Percentiles rank a stretch among this genome's conserved stretches.
These are phyloP conservation scores for Bauhinia variegata DNA, from an alignment of 306 rosid genomes.

Conservation along the genomic window DNA sequence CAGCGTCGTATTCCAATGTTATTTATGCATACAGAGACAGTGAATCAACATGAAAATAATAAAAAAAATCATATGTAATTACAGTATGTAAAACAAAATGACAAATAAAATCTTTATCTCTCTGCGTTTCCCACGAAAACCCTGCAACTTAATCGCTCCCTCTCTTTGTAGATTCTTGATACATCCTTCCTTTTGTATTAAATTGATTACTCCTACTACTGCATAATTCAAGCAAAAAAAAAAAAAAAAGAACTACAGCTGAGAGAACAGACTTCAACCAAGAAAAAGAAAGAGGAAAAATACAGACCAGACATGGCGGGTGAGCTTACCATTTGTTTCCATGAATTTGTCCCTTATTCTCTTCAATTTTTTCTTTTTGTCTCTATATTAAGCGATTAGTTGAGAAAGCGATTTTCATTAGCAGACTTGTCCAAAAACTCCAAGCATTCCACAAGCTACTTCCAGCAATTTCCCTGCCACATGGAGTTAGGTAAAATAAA, in stretches of 20 bases:
- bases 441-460: conserved; percentile 79
- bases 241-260: not conserved
- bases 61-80: conserved; percentile 63
- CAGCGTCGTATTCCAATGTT: conserved; percentile 44
- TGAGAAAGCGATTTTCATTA: conserved; percentile 60
- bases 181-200: conserved; percentile 53
- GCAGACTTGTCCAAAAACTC: conserved; percentile 67
- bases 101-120: conserved; percentile 47
- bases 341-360: conserved; percentile 48
- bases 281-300: conserved; percentile 14
- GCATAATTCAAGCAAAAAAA: conserved; percentile 44
- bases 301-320: conserved; percentile 18
- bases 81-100: conserved; percentile 66
- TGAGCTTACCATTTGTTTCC: conserved; percentile 72
- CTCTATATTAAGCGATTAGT: conserved; percentile 34
- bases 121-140: conserved; percentile 41
- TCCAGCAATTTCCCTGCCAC: conserved; percentile 42
- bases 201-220: conserved; percentile 62
- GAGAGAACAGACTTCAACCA: conserved; percentile 16
- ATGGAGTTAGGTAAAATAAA: no score
- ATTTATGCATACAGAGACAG: conserved; percentile 60
- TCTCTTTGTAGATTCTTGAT: conserved; percentile 42
- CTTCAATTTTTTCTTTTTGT: not conserved
- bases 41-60: conserved; percentile 49
- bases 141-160: conserved; percentile 53